These are phyloP conservation scores for Poronia punctata DNA, from an alignment of 495 filamentous ascomycete genomes.

Conservation along the genomic window DNA sequence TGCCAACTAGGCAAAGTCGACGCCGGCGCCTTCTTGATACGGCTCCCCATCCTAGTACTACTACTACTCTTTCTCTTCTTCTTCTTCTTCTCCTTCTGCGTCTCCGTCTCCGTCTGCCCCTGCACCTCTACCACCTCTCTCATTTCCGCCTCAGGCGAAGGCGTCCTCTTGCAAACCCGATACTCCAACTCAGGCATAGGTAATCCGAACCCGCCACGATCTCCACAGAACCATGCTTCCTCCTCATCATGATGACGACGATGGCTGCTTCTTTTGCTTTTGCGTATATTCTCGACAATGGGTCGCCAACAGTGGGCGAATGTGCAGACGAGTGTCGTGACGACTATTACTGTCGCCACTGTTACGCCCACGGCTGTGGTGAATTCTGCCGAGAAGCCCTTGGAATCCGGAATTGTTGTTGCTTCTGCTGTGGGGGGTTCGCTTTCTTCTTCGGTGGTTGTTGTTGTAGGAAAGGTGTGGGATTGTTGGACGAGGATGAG, in stretches of 20 bases:
- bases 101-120: too few relatives aligned
- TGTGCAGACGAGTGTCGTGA: conserved; percentile 14
- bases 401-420: too few relatives aligned
- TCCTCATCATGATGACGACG: background rate
- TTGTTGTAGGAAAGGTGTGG: too few relatives aligned
- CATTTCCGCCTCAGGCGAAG: background rate
- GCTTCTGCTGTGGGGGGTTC: too few relatives aligned
- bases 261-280: background rate
- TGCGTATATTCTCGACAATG: conserved; percentile 7
- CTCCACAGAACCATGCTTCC: conserved; percentile 4
- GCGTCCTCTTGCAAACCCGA: background rate
- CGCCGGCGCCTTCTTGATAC: too few relatives aligned
- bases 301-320: conserved; percentile 19
- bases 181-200: conserved; percentile 1
- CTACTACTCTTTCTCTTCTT: background rate
- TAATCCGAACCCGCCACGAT: conserved; percentile 3
- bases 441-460: too few relatives aligned
- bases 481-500: too few relatives aligned
- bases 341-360: conserved; percentile 6
- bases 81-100: too few relatives aligned
- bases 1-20: too few relatives aligned
- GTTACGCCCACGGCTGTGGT: conserved; percentile 11
- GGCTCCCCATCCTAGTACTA: too few relatives aligned
- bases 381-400: conserved; percentile 18
- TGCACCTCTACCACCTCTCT: too few relatives aligned